Evolutionary conservation across 2,329 filamentous ascomycete genomes (phyloP).

Genomic region (Leptoxyphium fumago): DNA sequence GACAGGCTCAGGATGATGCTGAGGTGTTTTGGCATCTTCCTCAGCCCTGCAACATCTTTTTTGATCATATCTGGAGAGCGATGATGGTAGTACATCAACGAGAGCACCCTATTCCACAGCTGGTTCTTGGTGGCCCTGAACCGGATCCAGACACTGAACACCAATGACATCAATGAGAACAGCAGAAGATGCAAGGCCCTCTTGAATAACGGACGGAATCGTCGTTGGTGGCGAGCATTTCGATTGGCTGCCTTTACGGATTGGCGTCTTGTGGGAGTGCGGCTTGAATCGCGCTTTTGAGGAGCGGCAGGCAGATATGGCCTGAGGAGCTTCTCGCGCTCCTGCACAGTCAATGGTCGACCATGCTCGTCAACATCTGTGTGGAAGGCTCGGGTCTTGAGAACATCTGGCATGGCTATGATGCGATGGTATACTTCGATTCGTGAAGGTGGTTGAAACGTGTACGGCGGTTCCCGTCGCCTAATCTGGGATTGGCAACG

Average conservation of each 20-base stretch:
- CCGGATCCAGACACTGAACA: conserved; percentile 83
- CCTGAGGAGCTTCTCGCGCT: conserved; percentile 18
- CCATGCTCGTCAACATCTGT: conserved; percentile 13
- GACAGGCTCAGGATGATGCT: conserved; percentile 73
- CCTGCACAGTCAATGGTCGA: conserved; percentile 12
- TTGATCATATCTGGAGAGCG: conserved; percentile 85
- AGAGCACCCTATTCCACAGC: conserved; percentile 60
- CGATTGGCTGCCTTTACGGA: conserved; percentile 3
- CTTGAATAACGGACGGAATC: conserved; percentile 15
- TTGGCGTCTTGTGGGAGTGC: conserved; percentile 1
- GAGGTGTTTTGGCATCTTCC: conserved; percentile 66
- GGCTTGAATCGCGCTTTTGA: background rate
- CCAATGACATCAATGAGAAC: conserved; percentile 56
- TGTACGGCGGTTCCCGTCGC: no score
- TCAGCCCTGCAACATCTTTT: conserved; percentile 64
- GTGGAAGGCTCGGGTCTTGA: conserved; percentile 15
- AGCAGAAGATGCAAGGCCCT: conserved; percentile 45
- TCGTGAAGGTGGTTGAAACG: no score
- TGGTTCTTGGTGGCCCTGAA: conserved; percentile 66
- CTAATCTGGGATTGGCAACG: no score
- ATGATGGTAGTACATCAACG: conserved; percentile 87
- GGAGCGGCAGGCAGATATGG: conserved; percentile 19
- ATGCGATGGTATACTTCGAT: background rate
- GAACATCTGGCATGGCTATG: conserved; percentile 15
- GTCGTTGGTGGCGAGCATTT: conserved; percentile 12